phyloP scores from a whole-genome alignment of 163 green algal genomes.

The Botryococcus braunii region DNA sequence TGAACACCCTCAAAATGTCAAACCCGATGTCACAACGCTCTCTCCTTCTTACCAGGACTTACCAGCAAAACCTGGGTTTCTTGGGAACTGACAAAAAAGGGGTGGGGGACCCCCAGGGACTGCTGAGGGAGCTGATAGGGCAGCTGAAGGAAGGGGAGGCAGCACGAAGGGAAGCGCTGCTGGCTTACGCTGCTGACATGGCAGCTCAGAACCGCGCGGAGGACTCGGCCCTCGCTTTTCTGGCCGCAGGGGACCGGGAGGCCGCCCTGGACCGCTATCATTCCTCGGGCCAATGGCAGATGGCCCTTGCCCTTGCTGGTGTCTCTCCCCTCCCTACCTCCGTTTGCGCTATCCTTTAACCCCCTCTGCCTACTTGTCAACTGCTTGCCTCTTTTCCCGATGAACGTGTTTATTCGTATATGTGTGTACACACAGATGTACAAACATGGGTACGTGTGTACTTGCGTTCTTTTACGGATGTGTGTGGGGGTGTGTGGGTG shows the following conservation, averaged over 20 bases:
- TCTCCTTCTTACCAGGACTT: neutral
- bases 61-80: neutral
- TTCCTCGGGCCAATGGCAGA: slow-evolving; percentile 42
- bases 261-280: slow-evolving; percentile 60
- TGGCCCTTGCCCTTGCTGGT: slow-evolving; percentile 51
- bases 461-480: too few relatives aligned
- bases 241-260: slow-evolving; percentile 40
- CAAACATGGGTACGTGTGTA: too few relatives aligned
- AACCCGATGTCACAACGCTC: too few relatives aligned
- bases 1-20: too few relatives aligned
- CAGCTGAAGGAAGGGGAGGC: slow-evolving; percentile 12
- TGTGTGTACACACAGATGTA: too few relatives aligned
- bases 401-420: too few relatives aligned
- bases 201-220: slow-evolving; percentile 43
- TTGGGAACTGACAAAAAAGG: too few relatives aligned
- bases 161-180: slow-evolving; percentile 11
- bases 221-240: slow-evolving; percentile 67
- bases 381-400: too few relatives aligned
- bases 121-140: slow-evolving; percentile 62
- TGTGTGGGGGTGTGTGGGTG: too few relatives aligned
- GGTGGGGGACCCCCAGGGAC: slow-evolving; percentile 25
- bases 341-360: too few relatives aligned
- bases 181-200: slow-evolving; percentile 47
- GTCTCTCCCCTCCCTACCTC: neutral
- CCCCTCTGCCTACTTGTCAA: too few relatives aligned